Evolutionary conservation across 495 filamentous ascomycete genomes (phyloP).

Genomic region (Cetradonia linearis): DNA sequence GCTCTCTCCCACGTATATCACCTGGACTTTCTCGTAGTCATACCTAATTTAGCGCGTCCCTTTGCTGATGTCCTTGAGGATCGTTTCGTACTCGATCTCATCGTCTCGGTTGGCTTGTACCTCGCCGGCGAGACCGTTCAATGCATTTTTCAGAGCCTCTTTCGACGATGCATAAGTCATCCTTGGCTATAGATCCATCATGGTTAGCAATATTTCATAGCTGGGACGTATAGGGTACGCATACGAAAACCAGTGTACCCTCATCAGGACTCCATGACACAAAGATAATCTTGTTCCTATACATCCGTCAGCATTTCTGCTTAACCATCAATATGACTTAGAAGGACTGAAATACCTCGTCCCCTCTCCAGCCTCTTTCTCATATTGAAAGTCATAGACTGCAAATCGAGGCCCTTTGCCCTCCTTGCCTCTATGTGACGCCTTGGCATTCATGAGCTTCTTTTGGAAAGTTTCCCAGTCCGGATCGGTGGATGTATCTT

Average conservation of each 20-base stretch:
- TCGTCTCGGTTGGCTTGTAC: slow-evolving; percentile 88
- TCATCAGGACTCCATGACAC: slow-evolving; percentile 87
- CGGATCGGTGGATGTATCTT: slow-evolving; percentile 54
- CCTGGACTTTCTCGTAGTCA: neutral
- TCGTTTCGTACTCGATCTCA: slow-evolving; percentile 75
- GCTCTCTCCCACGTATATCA: neutral
- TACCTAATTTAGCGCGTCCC: slow-evolving; percentile 36
- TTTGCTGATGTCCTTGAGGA: slow-evolving; percentile 75
- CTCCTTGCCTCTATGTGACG: slow-evolving; percentile 45
- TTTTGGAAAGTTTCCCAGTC: slow-evolving; percentile 71
- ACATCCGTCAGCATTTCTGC: slow-evolving; percentile 12
- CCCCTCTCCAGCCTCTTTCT: slow-evolving; percentile 68
- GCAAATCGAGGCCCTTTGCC: slow-evolving; percentile 82
- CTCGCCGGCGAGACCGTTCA: slow-evolving; percentile 68
- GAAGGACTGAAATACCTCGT: slow-evolving; percentile 55
- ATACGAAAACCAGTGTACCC: slow-evolving; percentile 62
- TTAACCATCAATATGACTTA: neutral
- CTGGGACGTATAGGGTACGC: slow-evolving; percentile 28
- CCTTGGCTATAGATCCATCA: slow-evolving; percentile 46
- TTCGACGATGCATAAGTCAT: slow-evolving; percentile 98
- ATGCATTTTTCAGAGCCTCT: slow-evolving; percentile 76
- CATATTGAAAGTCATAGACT: slow-evolving; percentile 86
- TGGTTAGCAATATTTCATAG: slow-evolving; percentile 25
- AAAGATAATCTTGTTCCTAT: slow-evolving; percentile 91
- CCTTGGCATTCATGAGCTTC: slow-evolving; percentile 60